phyloP scores from a whole-genome alignment of 73 alveolate species.

The Halteria grandinella region DNA sequence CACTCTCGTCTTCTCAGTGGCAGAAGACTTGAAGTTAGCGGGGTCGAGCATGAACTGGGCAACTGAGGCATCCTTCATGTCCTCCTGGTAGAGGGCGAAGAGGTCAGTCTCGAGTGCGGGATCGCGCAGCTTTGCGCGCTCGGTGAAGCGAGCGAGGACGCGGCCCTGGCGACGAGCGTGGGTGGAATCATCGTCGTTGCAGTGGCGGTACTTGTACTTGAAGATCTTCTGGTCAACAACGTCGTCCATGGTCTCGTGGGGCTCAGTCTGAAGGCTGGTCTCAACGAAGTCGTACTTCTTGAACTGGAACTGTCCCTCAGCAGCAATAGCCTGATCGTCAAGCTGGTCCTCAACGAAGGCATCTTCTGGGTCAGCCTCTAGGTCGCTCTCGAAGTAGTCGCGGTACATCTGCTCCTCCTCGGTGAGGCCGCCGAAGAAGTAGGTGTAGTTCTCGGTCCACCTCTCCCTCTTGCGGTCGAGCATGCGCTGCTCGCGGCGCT shows the following conservation, averaged over 20 bases:
- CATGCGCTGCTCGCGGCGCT: conserved; percentile 91
- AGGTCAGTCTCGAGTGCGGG: conserved; percentile 51
- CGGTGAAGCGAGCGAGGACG: conserved; percentile 75
- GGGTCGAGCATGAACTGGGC: conserved; percentile 26
- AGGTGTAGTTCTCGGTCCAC: conserved; percentile 80
- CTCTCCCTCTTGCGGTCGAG: conserved; percentile 79
- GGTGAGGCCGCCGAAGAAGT: conserved; percentile 80
- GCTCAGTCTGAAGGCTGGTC: conserved; percentile 53
- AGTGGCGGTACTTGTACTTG: conserved; percentile 82
- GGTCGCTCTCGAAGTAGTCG: conserved; percentile 86
- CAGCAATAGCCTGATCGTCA: conserved; percentile 73
- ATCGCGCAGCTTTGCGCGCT: conserved; percentile 74
- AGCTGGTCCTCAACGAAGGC: conserved; percentile 60
- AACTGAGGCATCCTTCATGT: background rate
- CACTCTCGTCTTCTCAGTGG: conserved; percentile 35
- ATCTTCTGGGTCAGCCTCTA: conserved; percentile 78
- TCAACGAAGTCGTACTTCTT: conserved; percentile 79
- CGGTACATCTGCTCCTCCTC: conserved; percentile 86
- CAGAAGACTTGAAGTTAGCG: background rate
- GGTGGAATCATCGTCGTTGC: conserved; percentile 70
- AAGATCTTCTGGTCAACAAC: conserved; percentile 80
- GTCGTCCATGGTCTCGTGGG: conserved; percentile 75
- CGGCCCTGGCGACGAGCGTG: conserved; percentile 75
- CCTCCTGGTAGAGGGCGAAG: conserved; percentile 18
- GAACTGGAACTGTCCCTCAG: conserved; percentile 65